Conservation (phyloP, 495 filamentous ascomycete species). For the Cercophora samala region DNA sequence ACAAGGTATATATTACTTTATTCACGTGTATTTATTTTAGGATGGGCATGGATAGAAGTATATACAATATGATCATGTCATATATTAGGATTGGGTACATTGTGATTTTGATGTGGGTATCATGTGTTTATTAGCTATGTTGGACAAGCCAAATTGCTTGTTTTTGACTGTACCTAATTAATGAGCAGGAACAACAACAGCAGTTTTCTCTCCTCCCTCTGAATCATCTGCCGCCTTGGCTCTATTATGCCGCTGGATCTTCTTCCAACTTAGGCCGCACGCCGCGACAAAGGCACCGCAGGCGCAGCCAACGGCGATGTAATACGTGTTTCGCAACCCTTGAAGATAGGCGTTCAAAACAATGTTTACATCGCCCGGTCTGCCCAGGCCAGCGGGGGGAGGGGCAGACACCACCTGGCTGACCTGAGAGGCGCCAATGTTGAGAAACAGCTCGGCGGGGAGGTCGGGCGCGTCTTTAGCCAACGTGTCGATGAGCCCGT, state of each 20-base stretch:
- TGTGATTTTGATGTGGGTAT: neutral
- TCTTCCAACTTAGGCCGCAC: slow-evolving; percentile 46
- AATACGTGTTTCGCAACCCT: slow-evolving; percentile 44
- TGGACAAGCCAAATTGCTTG: neutral
- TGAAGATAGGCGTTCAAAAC: slow-evolving; percentile 45
- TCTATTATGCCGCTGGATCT: slow-evolving; percentile 37
- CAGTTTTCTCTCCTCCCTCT: neutral
- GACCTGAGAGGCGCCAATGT: slow-evolving; percentile 46
- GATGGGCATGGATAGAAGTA: neutral
- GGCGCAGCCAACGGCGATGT: slow-evolving; percentile 43
- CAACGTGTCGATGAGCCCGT: slow-evolving; percentile 48
- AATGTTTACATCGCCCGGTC: slow-evolving; percentile 24
- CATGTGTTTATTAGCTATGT: neutral
- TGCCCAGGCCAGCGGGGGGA: slow-evolving; percentile 11
- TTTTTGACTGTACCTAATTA: neutral
- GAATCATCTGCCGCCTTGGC: neutral
- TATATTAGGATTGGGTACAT: neutral
- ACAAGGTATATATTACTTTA: neutral
- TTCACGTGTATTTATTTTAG: neutral
- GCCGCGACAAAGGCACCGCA: slow-evolving; percentile 39
- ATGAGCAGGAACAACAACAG: neutral
- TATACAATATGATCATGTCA: neutral
- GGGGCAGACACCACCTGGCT: slow-evolving; percentile 33
- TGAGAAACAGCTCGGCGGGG: slow-evolving; percentile 38
- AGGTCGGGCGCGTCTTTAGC: slow-evolving; percentile 30